Conservation (phyloP, 768 basidiomycete species). For the Candolleomyces aberdarensis region DNA sequence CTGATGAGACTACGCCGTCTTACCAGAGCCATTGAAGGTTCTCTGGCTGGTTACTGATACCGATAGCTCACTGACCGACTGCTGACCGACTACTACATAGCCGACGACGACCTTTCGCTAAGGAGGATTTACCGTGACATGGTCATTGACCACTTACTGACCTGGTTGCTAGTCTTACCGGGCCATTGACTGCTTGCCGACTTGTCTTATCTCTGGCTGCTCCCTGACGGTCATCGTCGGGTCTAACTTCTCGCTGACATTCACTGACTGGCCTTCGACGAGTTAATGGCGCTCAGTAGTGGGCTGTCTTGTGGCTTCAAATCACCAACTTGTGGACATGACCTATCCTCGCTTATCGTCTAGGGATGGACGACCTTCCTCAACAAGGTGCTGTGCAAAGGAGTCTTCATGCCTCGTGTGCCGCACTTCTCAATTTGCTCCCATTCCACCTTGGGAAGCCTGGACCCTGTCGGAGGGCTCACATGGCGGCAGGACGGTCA, state of each 20-base stretch:
- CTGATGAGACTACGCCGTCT: no score
- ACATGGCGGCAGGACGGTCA: constrained; percentile 57
- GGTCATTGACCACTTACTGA: no score
- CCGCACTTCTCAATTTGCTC: constrained; percentile 86
- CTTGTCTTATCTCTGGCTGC: no score
- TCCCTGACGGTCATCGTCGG: constrained; percentile 57
- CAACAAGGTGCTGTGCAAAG: constrained; percentile 87
- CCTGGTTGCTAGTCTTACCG: no score
- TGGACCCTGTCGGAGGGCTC: constrained; percentile 72
- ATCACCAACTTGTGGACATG: constrained; percentile 97
- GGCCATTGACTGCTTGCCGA: no score
- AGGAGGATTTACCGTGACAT: no score
- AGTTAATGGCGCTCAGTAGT: constrained; percentile 63
- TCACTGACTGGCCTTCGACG: constrained; percentile 86
- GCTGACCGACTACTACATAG: no score
- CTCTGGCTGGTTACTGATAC: no score
- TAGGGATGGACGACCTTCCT: constrained; percentile 96
- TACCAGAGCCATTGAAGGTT: no score
- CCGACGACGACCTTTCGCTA: no score
- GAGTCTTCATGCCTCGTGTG: constrained; percentile 92
- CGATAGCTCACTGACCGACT: no score
- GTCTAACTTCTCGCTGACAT: constrained; percentile 87
- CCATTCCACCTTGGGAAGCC: constrained; percentile 81
- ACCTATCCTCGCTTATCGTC: constrained; percentile 80
- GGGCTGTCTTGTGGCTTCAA: constrained; percentile 89